A percentile compares a stretch with the other conserved stretches of the same genome.
phyloP scores from a whole-genome alignment of 345 rosid genomes.

The Populus pruinosa region DNA sequence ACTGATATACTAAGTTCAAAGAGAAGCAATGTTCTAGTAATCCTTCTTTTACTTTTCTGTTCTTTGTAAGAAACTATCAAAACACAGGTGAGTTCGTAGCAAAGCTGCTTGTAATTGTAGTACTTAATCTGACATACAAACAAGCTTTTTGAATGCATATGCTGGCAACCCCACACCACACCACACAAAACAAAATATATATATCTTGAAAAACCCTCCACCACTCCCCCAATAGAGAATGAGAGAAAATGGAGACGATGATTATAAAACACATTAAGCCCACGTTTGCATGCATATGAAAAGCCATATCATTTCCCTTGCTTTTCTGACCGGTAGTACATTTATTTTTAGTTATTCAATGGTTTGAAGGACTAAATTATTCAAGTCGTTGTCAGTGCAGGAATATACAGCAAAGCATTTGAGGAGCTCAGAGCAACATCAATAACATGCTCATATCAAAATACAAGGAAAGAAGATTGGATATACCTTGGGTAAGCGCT shows the following conservation, averaged over 20 bases:
- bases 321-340: background rate
- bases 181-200: background rate
- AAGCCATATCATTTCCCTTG: background rate
- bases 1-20: background rate
- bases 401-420: background rate
- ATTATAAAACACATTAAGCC: background rate
- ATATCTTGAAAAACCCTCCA: background rate
- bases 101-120: background rate
- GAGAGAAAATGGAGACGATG: background rate
- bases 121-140: background rate
- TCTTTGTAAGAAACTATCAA: background rate
- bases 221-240: no score
- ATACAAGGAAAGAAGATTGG: background rate
- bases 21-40: background rate
- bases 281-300: background rate
- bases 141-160: background rate
- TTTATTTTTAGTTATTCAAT: background rate
- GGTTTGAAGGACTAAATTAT: background rate
- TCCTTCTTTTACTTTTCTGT: background rate
- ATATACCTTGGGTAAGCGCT: constrained; percentile 87
- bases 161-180: background rate
- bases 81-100: background rate
- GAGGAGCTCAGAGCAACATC: background rate
- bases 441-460: background rate
- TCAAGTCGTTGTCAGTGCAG: background rate